A percentile compares a stretch with the other conserved stretches of the same genome.
phyloP scores from a whole-genome alignment of 2,329 filamentous ascomycete genomes.

The Botrytis porri region DNA sequence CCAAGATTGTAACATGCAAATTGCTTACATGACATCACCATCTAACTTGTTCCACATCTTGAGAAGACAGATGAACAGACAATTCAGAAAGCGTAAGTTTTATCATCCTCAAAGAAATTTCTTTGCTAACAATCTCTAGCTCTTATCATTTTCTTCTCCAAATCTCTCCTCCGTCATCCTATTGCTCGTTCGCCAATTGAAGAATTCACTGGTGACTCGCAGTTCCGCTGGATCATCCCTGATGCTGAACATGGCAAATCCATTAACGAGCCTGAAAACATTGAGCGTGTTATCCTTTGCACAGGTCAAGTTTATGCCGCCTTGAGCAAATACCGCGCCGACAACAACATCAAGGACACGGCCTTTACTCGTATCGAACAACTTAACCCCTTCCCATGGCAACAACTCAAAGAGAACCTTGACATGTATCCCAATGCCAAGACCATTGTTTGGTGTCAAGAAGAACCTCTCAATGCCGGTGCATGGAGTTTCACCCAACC shows the following conservation, averaged over 20 bases:
- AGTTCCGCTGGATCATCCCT: conserved; percentile 95
- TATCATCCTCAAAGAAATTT: background rate
- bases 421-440: conserved; percentile 97
- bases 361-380: conserved; percentile 96
- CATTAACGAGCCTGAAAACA: conserved; percentile 78
- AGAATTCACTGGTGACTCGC: conserved; percentile 84
- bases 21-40: conserved; percentile 95
- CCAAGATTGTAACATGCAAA: conserved; percentile 99
- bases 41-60: conserved; percentile 96
- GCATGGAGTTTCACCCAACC: conserved; percentile 98
- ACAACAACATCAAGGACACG: conserved; percentile 82
- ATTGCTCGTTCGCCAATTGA: conserved; percentile 85
- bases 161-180: conserved; percentile 91
- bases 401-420: conserved; percentile 92
- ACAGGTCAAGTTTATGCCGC: conserved; percentile 91
- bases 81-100: conserved; percentile 95
- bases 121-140: conserved; percentile 49
- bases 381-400: conserved; percentile 98
- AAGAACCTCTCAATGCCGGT: conserved; percentile 96
- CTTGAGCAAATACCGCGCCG: conserved; percentile 84
- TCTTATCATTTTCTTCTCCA: conserved; percentile 97
- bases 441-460: conserved; percentile 95
- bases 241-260: conserved; percentile 78
- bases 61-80: conserved; percentile 95
- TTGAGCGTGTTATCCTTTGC: conserved; percentile 93